phyloP scores from a whole-genome alignment of 2,329 filamentous ascomycete species.

The Metarhizium humberi region DNA sequence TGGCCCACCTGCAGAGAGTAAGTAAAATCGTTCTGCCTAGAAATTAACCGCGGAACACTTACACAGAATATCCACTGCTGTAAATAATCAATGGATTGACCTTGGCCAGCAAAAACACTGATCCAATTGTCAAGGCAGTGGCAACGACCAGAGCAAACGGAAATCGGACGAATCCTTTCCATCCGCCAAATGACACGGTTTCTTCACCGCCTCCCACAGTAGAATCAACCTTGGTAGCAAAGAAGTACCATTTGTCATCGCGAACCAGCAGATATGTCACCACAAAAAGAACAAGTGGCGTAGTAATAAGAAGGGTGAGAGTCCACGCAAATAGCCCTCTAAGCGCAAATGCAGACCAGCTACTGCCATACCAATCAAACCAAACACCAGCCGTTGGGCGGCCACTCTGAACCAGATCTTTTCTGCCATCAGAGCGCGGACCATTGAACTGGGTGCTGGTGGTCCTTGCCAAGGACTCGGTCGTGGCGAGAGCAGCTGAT shows the following conservation, averaged over 20 bases:
- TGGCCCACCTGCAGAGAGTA: conserved; percentile 52
- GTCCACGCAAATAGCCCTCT: conserved; percentile 83
- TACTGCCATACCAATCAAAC: conserved; percentile 83
- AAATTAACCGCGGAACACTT: conserved; percentile 16
- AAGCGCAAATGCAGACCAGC: conserved; percentile 70
- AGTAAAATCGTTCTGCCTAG: conserved; percentile 4
- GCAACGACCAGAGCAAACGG: conserved; percentile 66
- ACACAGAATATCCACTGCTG: conserved; percentile 75
- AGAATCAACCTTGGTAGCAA: conserved; percentile 51
- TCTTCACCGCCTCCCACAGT: conserved; percentile 50
- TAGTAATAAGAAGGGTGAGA: conserved; percentile 70
- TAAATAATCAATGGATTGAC: conserved; percentile 88
- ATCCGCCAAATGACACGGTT: conserved; percentile 58
- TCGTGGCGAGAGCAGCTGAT: conserved; percentile 68
- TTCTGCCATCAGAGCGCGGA: conserved; percentile 40
- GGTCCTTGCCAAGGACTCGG: conserved; percentile 60
- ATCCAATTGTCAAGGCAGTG: conserved; percentile 57
- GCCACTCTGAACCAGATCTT: conserved; percentile 57
- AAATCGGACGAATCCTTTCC: conserved; percentile 76
- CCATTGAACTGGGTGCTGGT: conserved; percentile 57
- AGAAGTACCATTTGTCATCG: conserved; percentile 80
- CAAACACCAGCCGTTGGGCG: conserved; percentile 66
- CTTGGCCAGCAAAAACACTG: conserved; percentile 68
- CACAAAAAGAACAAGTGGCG: conserved; percentile 62
- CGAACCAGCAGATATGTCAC: conserved; percentile 61